Evolutionary conservation across 306 rosid species (phyloP).

Genomic region (Dalbergia cochinchinensis): DNA sequence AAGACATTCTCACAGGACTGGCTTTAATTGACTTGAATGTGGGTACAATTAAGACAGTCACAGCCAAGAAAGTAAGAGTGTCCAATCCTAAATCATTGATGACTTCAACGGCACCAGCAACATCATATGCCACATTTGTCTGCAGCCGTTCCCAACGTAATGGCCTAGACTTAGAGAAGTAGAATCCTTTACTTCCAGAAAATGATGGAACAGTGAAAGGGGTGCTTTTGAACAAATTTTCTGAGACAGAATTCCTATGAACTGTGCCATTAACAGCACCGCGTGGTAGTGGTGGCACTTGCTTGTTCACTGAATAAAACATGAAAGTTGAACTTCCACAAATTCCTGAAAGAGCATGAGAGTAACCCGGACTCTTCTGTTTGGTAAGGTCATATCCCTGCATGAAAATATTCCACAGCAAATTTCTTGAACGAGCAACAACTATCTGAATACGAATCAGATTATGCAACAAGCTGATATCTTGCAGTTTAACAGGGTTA

Average conservation of each 20-base stretch:
- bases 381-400: conserved; percentile 53
- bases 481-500: not conserved
- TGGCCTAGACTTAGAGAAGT: conserved; percentile 50
- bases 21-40: conserved; percentile 80
- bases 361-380: conserved; percentile 39
- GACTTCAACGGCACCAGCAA: conserved; percentile 79
- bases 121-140: conserved; percentile 68
- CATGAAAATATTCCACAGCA: conserved; percentile 20
- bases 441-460: conserved; percentile 23
- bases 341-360: conserved; percentile 37
- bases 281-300: conserved; percentile 44
- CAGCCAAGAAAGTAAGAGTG: conserved; percentile 85
- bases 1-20: conserved; percentile 55
- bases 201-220: conserved; percentile 46
- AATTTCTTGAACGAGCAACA: conserved; percentile 19
- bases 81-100: conserved; percentile 93
- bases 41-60: conserved; percentile 87
- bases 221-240: conserved; percentile 44
- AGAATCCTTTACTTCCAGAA: conserved; percentile 47
- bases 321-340: conserved; percentile 55
- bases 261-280: conserved; percentile 46
- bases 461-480: not conserved
- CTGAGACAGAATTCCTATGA: conserved; percentile 50
- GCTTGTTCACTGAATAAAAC: conserved; percentile 52
- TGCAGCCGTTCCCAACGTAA: conserved; percentile 52